Percentiles rank a stretch among this genome's conserved stretches.
These are phyloP conservation scores for Euphorbia corollata DNA, from an alignment of 441 rosid species.

Conservation along the genomic window DNA sequence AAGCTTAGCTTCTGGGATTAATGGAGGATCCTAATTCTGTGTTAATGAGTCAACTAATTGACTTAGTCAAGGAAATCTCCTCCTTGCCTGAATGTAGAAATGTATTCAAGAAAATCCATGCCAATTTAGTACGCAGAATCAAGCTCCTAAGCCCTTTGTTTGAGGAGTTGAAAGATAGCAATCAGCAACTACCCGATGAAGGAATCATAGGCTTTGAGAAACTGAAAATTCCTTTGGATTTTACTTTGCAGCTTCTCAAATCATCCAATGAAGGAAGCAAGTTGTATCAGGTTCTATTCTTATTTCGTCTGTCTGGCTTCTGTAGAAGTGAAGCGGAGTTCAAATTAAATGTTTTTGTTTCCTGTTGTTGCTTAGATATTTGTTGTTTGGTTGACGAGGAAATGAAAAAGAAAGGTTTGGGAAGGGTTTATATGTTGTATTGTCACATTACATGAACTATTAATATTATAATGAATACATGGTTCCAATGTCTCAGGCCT, in stretches of 20 bases:
- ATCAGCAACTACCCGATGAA: conserved; percentile 36
- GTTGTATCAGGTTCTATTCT: conserved; percentile 50
- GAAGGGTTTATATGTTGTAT: background rate
- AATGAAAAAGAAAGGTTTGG: background rate
- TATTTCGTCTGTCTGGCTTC: background rate
- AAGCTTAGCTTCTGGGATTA: conserved; percentile 12
- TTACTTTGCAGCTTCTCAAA: conserved; percentile 52
- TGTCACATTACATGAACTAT: background rate
- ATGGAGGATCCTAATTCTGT: conserved; percentile 35
- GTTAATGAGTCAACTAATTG: conserved; percentile 42
- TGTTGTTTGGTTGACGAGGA: conserved; percentile 6
- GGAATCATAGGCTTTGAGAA: conserved; percentile 43
- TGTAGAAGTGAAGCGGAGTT: conserved; percentile 10
- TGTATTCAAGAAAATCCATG: conserved; percentile 59
- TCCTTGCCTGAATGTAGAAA: conserved; percentile 48
- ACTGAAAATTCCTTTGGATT: conserved; percentile 46
- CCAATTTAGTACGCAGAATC: conserved; percentile 74
- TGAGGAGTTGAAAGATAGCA: conserved; percentile 61
- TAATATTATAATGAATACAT: background rate
- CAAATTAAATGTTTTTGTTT: background rate
- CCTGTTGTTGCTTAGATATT: background rate
- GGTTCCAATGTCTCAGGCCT: conserved; percentile 36
- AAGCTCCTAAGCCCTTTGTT: conserved; percentile 88
- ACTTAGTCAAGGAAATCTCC: conserved; percentile 52
- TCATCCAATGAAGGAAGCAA: conserved; percentile 67